Evolutionary conservation across 108 stramenopile genomes (phyloP), one percentile per base, ranked within the genome.

Genomic region (Fistulifera pelliculosa): DNA sequence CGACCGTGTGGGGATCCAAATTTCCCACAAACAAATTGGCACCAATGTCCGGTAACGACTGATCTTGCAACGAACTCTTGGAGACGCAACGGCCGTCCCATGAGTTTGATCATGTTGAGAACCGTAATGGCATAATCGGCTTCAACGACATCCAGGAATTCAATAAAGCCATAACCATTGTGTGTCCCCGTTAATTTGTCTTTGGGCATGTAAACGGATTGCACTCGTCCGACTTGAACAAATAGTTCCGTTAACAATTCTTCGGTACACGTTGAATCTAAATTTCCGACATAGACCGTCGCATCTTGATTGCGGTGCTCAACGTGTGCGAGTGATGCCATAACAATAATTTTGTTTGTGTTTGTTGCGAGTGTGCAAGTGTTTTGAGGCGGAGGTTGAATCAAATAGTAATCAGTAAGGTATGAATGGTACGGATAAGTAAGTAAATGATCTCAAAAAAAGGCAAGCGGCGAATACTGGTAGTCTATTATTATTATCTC

Each of bases 281-380:
- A 75, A 57, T 96, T 96, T 55, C 97, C 97, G 17, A 95, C 94
- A 64, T 98, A 98, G 66, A 82, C 79, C 1, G 99, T 99, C 38
- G 99, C 99, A 69, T 96, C 96, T 76, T 98, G 96, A 66, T 99
- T 99, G 39, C 97, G 93, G 60, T 99, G 99, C 64, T 96, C 94
- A 12, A 95, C 87, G 19, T 81, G 83, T n/a, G 93, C 87, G 48
- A 91, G 72, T 51, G 78, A 78, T 14, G 90, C 85, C 90, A 91
- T 91, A n/a, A n/a, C n/a, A n/a, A 8, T 35, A 6, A 6, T 6
- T 3, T 35, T 35, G 31, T 35, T 35, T n/a, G n/a, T n/a, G n/a
- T n/a, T n/a, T n/a, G n/a, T n/a, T n/a, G n/a, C n/a, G n/a, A n/a
- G n/a, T n/a, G n/a, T n/a, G n/a, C n/a, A n/a, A n/a, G n/a, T n/a